Conservation (phyloP, 495 filamentous ascomycete species). For the Neurospora tetrasperma region DNA sequence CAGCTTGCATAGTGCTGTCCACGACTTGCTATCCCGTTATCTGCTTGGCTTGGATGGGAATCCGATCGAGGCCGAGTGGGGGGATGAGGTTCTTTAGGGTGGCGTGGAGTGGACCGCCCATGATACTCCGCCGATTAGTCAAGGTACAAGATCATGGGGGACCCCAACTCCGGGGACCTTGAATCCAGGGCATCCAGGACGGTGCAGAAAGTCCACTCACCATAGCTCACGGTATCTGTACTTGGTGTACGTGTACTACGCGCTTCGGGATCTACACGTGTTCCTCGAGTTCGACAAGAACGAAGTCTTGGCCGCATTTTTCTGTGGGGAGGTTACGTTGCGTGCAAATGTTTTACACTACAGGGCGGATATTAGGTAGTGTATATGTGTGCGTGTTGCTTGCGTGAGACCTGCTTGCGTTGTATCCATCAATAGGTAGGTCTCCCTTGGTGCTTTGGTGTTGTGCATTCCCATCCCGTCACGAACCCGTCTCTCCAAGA, state of each 20-base stretch:
- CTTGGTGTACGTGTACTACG: neutral
- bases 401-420: neutral
- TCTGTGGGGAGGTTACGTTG: neutral
- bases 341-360: neutral
- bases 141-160: neutral
- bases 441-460: neutral
- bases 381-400: neutral
- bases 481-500: neutral
- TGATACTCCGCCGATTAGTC: neutral
- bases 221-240: neutral
- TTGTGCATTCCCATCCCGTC: neutral
- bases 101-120: neutral
- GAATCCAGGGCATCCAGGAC: neutral
- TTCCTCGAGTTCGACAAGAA: neutral
- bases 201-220: neutral
- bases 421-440: too few relatives aligned
- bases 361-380: neutral
- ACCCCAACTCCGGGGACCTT: neutral
- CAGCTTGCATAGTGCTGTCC: neutral
- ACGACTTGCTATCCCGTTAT: neutral
- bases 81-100: neutral
- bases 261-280: neutral
- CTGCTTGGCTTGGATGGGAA: neutral
- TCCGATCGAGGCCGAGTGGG: neutral
- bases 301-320: neutral